Evolutionary conservation across 352 stramenopile species (phyloP), one percentile per base, ranked within the genome.

Genomic region (Globisporangium alternatum): DNA sequence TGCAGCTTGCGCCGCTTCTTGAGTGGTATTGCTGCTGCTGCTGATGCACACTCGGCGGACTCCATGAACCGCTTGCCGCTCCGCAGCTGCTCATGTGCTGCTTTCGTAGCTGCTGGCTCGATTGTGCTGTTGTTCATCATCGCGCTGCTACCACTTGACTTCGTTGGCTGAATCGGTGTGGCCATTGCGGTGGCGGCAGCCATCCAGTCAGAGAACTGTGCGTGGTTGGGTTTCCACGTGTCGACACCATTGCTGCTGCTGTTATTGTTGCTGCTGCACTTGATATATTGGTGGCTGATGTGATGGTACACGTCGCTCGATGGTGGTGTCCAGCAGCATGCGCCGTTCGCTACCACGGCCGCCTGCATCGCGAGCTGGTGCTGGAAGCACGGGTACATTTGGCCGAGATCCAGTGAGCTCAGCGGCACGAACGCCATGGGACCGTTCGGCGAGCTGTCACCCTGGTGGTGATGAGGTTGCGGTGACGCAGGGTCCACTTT

Each of bases 91-190:
- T 87, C 80, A 0, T 71, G 71, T n/a, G 62, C 56, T 6, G 75
- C 41, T 44, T 89, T 91, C 10, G 64, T 60, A 25, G 70, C 72
- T 17, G 67, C 66, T 22, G 83, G 83, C 39, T 91, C 78, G 30
- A 91, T 90, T 10, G 75, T 86, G 15, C 56, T 77, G 49, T 55
- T 47, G 57, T 12, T 54, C 5, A 31, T 21, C 15, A 30, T 17
- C 9, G 41, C 5, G 8, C 8, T 47, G 4, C 21, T 37, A 13
- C n/a, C 39, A n/a, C 22, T 22, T 22, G 49, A 22, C 21, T 30
- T 35, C 8, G 56, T 6, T 41, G 56, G 33, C 19, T 19, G 15
- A 3, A 33, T 8, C 2, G 51, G 60, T 1, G 52, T 33, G 13
- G n/a, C 21, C 28, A 54, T 33, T 8, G 21, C 41, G 5, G 39